Evolutionary conservation across 1,284 basidiomycete species (phyloP).

Genomic region (Ustilago sp.): DNA sequence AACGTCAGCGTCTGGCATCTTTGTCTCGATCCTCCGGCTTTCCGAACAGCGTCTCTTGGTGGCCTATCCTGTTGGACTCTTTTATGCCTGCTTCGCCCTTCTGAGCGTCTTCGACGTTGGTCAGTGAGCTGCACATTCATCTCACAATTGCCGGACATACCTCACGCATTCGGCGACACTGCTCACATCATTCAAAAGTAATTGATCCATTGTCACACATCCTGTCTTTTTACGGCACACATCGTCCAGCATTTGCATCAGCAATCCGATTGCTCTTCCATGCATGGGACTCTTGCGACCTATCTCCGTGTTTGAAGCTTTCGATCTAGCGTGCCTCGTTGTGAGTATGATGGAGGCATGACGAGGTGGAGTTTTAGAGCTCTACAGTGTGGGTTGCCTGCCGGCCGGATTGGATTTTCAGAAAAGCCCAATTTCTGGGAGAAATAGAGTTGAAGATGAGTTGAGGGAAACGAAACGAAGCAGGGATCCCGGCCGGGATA

Average conservation of each 20-base stretch:
- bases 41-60: constrained; percentile 68
- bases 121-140: constrained; percentile 11
- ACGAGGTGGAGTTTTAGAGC: not conserved
- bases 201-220: not conserved
- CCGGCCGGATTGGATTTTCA: not conserved
- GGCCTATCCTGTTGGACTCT: constrained; percentile 67
- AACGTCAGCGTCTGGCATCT: constrained; percentile 68
- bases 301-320: not conserved
- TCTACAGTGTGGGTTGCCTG: not conserved
- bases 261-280: not conserved
- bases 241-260: constrained; percentile 6
- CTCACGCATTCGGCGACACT: not conserved
- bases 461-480: too few relatives aligned
- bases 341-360: not conserved
- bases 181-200: not conserved
- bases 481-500: too few relatives aligned
- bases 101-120: constrained; percentile 64
- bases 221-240: not conserved
- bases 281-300: not conserved
- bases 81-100: constrained; percentile 68
- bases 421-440: constrained; percentile 10
- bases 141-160: not conserved
- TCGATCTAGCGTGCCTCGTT: not conserved
- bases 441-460: too few relatives aligned
- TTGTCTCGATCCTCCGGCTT: constrained; percentile 66